Base-by-base conservation (phyloP, 179 eudicot genomes). In the Silene vulgaris region DNA sequence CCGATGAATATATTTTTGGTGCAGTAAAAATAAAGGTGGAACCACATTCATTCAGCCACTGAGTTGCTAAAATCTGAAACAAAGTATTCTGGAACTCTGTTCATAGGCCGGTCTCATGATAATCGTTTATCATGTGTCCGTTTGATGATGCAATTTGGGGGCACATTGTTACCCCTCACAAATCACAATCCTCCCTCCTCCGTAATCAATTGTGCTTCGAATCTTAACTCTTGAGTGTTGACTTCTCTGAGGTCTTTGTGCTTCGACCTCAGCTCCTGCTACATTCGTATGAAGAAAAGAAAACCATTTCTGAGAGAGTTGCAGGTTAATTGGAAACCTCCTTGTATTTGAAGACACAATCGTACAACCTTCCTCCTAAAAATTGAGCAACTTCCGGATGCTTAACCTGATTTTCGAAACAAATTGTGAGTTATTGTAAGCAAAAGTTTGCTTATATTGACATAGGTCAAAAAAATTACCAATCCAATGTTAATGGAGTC, bases 371-470 rank as follows among this genome's bases (percentile, higher is more conserved):
- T 75, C 99, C 99, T 48, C 99, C 99, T 37, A 96, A 89, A 83
- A 96, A 96, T 74, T 93, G 91, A 20, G 99, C 99, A 68, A 96
- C 99, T 82, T 96, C 99, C 8, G 87, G 92, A 79, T 96, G 99
- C 87, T 96, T 96, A 29, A 84, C 85, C 88, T 86, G 76, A 71
- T 56, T 29, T 64, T 65, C 35, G 63, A 73, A 3, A 62, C 17
- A 20, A 23, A 12, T 76, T 52, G 26, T 67, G 56, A 26, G 71
- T 35, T 48, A 19, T 64, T 69, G 66, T 17, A 57, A 29, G 35
- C 13, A 57, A 43, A 45, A 78, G 12, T 65, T 65, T 19, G 17
- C 23, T 68, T 8, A 13, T 37, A 30, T 23, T 13, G 9, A 30
- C 67, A 50, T 64, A 72, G 35, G 8, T 50, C 40, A 64, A 74